phyloP scores from a whole-genome alignment of 2,329 filamentous ascomycete genomes.

The Dendrostoma leiphaemia region DNA sequence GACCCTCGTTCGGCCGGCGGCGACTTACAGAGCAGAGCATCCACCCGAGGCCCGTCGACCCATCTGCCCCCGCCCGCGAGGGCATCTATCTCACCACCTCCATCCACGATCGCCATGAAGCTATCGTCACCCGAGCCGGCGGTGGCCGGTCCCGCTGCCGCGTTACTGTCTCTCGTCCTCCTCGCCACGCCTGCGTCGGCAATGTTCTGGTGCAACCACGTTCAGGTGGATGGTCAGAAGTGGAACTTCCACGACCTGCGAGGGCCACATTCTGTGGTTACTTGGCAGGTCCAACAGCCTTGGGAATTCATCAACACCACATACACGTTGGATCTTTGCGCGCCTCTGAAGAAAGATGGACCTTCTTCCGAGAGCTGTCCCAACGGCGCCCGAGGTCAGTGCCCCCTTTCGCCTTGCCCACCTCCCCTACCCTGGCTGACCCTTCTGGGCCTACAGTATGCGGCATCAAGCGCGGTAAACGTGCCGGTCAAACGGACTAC shows the following conservation, averaged over 20 bases:
- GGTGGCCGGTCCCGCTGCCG: slow-evolving; percentile 31
- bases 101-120: slow-evolving; percentile 34
- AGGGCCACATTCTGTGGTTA: slow-evolving; percentile 69
- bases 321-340: slow-evolving; percentile 78
- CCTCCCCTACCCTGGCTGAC: not conserved
- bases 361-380: slow-evolving; percentile 62
- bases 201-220: slow-evolving; percentile 60
- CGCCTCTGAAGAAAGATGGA: slow-evolving; percentile 59
- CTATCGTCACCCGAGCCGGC: slow-evolving; percentile 29
- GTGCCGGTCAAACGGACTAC: slow-evolving; percentile 41
- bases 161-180: slow-evolving; percentile 34
- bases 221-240: slow-evolving; percentile 55
- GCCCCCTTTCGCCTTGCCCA: not conserved
- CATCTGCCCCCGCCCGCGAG: not conserved
- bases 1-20: not conserved
- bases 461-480: slow-evolving; percentile 62
- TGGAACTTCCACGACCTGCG: slow-evolving; percentile 65
- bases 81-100: not conserved
- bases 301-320: slow-evolving; percentile 67
- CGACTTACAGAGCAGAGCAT: not conserved
- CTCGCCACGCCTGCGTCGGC: slow-evolving; percentile 38
- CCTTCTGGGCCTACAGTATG: slow-evolving; percentile 57
- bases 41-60: not conserved
- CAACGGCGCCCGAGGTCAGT: slow-evolving; percentile 64
- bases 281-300: slow-evolving; percentile 44